Conservation (phyloP, 148 eudicot genomes). For the Vaccinium macrocarpon region DNA sequence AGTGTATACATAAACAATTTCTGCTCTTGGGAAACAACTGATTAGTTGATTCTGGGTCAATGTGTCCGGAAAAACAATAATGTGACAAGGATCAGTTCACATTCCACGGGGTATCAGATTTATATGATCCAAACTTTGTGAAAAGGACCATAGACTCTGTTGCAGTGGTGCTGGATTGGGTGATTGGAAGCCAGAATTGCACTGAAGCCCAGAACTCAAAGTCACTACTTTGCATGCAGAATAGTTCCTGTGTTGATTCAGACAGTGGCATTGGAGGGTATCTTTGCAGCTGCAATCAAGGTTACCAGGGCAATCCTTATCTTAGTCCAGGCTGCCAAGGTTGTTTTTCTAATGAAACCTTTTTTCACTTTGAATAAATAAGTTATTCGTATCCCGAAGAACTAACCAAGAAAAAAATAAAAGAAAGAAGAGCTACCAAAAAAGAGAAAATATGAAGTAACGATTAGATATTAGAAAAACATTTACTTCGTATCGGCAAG, state of each 20-base stretch:
- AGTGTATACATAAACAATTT: too few relatives aligned
- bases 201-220: conserved; percentile 2
- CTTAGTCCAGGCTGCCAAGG: conserved; percentile 42
- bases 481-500: too few relatives aligned
- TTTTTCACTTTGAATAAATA: too few relatives aligned
- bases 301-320: conserved; percentile 46
- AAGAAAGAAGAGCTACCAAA: too few relatives aligned
- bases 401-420: too few relatives aligned
- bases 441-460: too few relatives aligned
- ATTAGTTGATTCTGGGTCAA: background rate
- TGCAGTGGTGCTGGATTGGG: conserved; percentile 45
- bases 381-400: too few relatives aligned
- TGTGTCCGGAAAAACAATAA: background rate
- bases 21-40: background rate
- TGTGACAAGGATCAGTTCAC: conserved; percentile 25
- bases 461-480: too few relatives aligned
- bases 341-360: background rate
- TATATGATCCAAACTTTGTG: conserved; percentile 30
- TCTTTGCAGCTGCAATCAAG: conserved; percentile 29
- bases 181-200: conserved; percentile 35
- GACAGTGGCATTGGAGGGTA: conserved; percentile 35
- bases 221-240: conserved; percentile 22
- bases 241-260: conserved; percentile 36
- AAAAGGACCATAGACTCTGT: conserved; percentile 23
- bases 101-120: conserved; percentile 34